Conservation (phyloP, 441 rosid genomes). For the Pelargonium australe region DNA sequence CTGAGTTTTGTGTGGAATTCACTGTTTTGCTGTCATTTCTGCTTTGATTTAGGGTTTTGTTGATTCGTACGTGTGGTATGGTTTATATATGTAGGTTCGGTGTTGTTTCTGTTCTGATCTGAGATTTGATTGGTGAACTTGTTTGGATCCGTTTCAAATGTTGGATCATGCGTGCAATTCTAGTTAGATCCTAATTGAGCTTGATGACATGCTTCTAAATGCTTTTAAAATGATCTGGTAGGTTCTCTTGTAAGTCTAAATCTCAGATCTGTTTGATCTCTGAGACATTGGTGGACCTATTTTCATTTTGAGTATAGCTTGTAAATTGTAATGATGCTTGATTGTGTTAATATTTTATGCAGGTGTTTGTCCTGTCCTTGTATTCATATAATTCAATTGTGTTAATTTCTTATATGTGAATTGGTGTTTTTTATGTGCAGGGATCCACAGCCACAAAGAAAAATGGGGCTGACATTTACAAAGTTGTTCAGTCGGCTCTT, state of each 20-base stretch:
- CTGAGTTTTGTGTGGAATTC: neutral
- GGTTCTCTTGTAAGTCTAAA: neutral
- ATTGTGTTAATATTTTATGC: neutral
- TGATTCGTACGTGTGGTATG: neutral
- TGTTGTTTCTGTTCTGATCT: neutral
- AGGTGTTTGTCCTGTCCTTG: neutral
- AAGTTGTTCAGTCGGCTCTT: constrained; percentile 8
- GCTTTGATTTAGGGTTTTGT: constrained; percentile 4
- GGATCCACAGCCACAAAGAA: neutral
- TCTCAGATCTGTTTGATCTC: neutral
- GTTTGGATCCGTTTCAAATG: neutral
- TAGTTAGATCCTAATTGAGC: neutral
- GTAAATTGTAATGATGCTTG: neutral
- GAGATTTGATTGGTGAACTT: neutral
- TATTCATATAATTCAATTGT: neutral
- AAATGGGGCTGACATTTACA: constrained; percentile 4
- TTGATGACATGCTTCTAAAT: neutral
- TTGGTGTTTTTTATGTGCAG: neutral
- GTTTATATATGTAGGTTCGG: neutral
- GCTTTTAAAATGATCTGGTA: neutral
- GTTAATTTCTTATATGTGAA: neutral
- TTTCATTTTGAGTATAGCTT: neutral
- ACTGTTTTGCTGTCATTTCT: neutral
- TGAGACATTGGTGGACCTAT: no score
- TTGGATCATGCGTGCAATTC: neutral